Evolutionary conservation across 2,329 filamentous ascomycete species (phyloP), one percentile per base, ranked within the genome.

Genomic region (Fusarium nelsonii): DNA sequence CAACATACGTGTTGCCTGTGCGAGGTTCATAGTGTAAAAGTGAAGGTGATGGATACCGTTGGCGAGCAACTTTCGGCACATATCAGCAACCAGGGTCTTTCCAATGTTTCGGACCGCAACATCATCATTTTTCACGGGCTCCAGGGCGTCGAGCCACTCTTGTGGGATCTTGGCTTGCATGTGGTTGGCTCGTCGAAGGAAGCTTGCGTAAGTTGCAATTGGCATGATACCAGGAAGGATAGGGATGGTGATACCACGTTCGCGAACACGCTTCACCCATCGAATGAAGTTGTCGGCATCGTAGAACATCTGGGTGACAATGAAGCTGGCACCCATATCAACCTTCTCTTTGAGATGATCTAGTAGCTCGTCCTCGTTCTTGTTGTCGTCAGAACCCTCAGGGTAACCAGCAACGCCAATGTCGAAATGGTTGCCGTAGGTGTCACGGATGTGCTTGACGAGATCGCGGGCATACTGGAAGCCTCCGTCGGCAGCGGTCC

Each of bases 301-400:
- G 84, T 99, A 99, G 82, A 98, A 98, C 96, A 99, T 99, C 82
- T 99, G 96, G 0, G 96, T 98, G 55, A 99, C 92, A 69, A 99
- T 92, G 78, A 98, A 99, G 8, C 92, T 91, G 66, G 91, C 94
- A 52, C 96, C 96, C 62, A 93, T 92, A 78, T 99, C 96, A 34
- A 98, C 91, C 84, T 99, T 99, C 80, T 98, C 92, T 83, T 98
- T 98, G 76, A 99, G 82, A 79, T 98, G 96, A 69, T 96, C 91
- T 68, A 99, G 88, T 75, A 99, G 86, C 63, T 88, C 81, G 46
- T 97, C 94, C 54, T 93, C 91, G 75, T 97, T 90, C 74, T 92
- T 89, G 78, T 97, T 94, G 79, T 98, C 96, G 74, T 99, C 96
- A 74, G 91, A 93, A 34, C 96, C 95, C 82, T 99, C 96, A 0